Base-by-base conservation (phyloP, 257 asterid genomes). In the Perilla frutescens region DNA sequence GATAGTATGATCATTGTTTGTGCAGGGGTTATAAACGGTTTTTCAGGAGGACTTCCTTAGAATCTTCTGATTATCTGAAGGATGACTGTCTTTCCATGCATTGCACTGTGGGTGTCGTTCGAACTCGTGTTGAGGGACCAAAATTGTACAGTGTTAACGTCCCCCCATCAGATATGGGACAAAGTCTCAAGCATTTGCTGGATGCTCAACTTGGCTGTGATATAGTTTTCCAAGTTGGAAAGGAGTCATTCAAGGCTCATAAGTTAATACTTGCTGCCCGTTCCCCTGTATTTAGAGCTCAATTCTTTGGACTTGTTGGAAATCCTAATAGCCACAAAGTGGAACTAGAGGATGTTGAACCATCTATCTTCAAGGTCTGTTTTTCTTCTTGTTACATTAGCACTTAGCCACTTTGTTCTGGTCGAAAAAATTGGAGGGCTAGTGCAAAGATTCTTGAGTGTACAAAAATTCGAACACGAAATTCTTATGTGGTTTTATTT, bases 81-180 rank as follows among this genome's bases (percentile, higher is more conserved):
- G 92, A 89, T 78, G 96, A 93, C 74, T 87, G 90, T 85, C 88
- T 93, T 71, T 70, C 96, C 49, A 89, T 93, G 96, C 81, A 88
- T 72, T 93, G 98, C 76, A 93, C 96, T 4, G 98, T 93, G 37
- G 98, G 98, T 76, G 98, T 93, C 20, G 98, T 93, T 78, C 89
- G 90, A 77, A 89, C 89, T 74, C 96, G 96, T n/a, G 84, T 91
- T 58, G 97, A 91, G 77, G 96, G 96, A 49, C 96, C 96, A 60
- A 87, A 83, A 75, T 80, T 67, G 32, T 83, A 73, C 79, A 80
- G 79, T 62, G 86, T 91, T 73, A 45, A 76, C n/a, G 81, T 89
- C 47, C 96, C 96, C 6, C 87, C 92, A 68, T 91, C 98, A 43
- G 96, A 88, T 80, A 91, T 93, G 91, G 98, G 98, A 47, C 83